Conservation (phyloP, 2,329 filamentous ascomycete genomes). For the Clonostachys rosea region DNA sequence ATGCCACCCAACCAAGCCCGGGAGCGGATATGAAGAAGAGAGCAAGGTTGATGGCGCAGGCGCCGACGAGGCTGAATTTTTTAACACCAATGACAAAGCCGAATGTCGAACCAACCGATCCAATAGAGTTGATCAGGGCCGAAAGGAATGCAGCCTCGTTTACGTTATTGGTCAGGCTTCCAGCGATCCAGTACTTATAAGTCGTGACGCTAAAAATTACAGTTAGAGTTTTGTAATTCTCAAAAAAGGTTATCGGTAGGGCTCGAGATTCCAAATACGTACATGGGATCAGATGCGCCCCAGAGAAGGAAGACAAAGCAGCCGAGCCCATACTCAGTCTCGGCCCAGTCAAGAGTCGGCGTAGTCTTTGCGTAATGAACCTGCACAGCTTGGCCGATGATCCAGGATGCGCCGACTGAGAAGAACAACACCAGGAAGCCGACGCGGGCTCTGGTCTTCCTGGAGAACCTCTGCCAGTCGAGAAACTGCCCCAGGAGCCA, state of each 20-base stretch:
- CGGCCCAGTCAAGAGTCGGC: conserved; percentile 18
- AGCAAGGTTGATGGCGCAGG: neutral
- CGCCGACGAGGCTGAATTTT: neutral
- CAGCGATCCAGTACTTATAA: neutral
- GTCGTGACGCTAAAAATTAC: neutral
- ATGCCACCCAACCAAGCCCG: neutral
- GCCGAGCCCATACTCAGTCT: conserved; percentile 10
- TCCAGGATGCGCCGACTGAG: conserved; percentile 17
- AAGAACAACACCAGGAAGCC: conserved; percentile 14
- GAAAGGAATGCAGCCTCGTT: neutral
- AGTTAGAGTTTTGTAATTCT: neutral
- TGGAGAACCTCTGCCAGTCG: conserved; percentile 11
- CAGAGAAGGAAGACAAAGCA: conserved; percentile 1
- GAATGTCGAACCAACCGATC: neutral
- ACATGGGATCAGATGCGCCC: neutral
- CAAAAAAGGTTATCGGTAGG: neutral
- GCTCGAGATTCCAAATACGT: neutral
- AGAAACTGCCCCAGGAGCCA: conserved; percentile 15
- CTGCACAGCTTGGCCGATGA: conserved; percentile 20
- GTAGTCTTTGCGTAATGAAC: conserved; percentile 12
- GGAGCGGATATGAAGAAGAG: neutral
- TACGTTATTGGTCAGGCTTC: neutral
- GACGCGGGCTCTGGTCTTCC: conserved; percentile 11
- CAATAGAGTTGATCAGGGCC: neutral
- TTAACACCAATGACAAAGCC: neutral